Conservation (phyloP, 2,329 filamentous ascomycete species). For the Coniochaeta sp. region DNA sequence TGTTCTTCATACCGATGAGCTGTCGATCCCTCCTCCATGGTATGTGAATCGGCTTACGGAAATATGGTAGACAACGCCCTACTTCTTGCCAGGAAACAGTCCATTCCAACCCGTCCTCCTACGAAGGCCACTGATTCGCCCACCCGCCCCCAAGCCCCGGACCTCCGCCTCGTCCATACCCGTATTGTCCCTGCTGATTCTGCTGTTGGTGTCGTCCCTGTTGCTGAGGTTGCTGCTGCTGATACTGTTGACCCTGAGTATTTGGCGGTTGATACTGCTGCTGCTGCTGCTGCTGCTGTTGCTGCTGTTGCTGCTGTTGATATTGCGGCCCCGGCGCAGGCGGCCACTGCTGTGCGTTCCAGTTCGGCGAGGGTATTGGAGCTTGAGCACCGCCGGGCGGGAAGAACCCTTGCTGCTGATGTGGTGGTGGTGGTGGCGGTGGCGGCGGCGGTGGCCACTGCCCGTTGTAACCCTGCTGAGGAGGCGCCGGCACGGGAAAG, state of each 20-base stretch:
- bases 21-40: too few species aligned
- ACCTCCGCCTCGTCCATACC: neutral
- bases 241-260: neutral
- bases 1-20: too few species aligned
- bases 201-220: neutral
- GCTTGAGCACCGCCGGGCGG: neutral
- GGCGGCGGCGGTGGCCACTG: slow-evolving; percentile 34
- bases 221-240: neutral
- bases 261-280: neutral
- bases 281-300: neutral
- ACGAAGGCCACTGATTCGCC: too few species aligned
- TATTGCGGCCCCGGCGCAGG: neutral
- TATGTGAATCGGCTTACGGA: too few species aligned
- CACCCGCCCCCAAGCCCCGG: neutral
- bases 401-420: slow-evolving; percentile 7
- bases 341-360: neutral
- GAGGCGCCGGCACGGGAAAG: slow-evolving; percentile 26
- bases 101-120: too few species aligned
- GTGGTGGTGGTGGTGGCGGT: slow-evolving; percentile 19
- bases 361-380: neutral
- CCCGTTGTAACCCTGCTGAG: slow-evolving; percentile 30
- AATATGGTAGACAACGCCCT: too few species aligned
- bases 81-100: too few species aligned
- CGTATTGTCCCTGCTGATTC: neutral
- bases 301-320: neutral